Base-by-base conservation (phyloP, 1,284 basidiomycete species). In the Sphaerobolus stellatus region DNA sequence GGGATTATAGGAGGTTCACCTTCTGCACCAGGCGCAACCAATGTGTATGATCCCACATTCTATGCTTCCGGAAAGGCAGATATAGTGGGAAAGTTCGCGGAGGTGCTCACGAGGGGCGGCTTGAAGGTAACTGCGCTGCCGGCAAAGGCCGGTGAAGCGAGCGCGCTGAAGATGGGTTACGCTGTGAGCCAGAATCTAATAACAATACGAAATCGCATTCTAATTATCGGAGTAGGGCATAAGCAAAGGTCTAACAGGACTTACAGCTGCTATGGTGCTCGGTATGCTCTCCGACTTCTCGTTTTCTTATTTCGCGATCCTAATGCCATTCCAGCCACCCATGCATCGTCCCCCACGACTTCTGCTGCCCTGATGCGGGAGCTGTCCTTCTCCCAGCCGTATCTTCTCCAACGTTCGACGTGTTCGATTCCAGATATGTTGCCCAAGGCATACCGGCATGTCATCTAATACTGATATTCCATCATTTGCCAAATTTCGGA, bases 101-200 rank as follows among this genome's bases (percentile, higher is more conserved):
- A 56, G 1, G 18, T 43, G 25, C 63, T 82, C 25, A 66, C 68
- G 5, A 62, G 71, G 54, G 74, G 71, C 57, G 81, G 82, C 6
- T 59, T 82, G 34, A 78, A 75, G 61, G 68, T 80, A 11, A 74
- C 71, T 8, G 60, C 71, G 2, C 62, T 84, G 59, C 73, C 63
- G 77, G 72, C 69, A 1, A 75, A 75, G 1, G 67, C 83, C 18
- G 80, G 84, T 5, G 80, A 79, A 59, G 82, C 82, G 4, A 84
- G 81, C 59, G 81, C 81, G 4, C 63, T 84, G 57, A 84, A 84
- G 66, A 83, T 84, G 82, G 79, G 80, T 16, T 82, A 84, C 64
- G 80, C 80, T 52, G 82, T 84, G 56, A n/a, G n/a, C n/a, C n/a
- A 66, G 77, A n/a, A n/a, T n/a, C n/a, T 67, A 3, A 1, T 30